Evolutionary conservation across 2,329 filamentous ascomycete species (phyloP).

Genomic region (Calonectria pseudoreteaudii): DNA sequence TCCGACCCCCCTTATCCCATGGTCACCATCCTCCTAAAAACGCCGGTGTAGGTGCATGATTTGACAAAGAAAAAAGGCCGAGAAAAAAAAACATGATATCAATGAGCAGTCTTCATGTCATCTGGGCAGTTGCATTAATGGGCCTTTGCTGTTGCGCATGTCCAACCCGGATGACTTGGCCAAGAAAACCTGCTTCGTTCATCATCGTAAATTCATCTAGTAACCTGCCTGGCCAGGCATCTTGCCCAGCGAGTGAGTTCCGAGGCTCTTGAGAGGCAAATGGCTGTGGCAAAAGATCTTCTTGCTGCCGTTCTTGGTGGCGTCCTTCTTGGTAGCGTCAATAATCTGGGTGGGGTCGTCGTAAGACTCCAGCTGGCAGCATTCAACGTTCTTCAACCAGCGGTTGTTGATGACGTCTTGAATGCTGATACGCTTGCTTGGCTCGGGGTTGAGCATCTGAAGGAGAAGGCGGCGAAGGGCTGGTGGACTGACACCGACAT

Average conservation of each 20-base stretch:
- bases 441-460: constrained; percentile 86
- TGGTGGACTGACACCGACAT: constrained; percentile 73
- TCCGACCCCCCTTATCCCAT: constrained; percentile 27
- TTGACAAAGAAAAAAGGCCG: constrained; percentile 14
- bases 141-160: background rate
- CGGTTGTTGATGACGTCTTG: constrained; percentile 75
- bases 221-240: constrained; percentile 69
- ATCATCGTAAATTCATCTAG: constrained; percentile 47
- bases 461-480: constrained; percentile 78
- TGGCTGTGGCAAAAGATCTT: constrained; percentile 72
- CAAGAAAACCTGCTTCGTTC: constrained; percentile 25
- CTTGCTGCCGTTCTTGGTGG: constrained; percentile 55
- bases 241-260: constrained; percentile 63
- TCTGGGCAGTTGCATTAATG: constrained; percentile 22
- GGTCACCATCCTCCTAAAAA: constrained; percentile 35
- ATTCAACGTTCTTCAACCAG: constrained; percentile 82
- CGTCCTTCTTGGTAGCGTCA: constrained; percentile 70
- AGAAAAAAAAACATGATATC: background rate
- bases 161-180: background rate
- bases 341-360: constrained; percentile 72
- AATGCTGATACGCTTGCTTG: constrained; percentile 76
- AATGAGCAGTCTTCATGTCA: background rate
- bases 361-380: constrained; percentile 80
- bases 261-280: constrained; percentile 60
- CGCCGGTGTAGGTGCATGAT: constrained; percentile 38